Percentiles rank a stretch among this genome's conserved stretches.
These are phyloP conservation scores for Didymella keratinophila DNA, from an alignment of 2,329 filamentous ascomycete species.

Conservation along the genomic window DNA sequence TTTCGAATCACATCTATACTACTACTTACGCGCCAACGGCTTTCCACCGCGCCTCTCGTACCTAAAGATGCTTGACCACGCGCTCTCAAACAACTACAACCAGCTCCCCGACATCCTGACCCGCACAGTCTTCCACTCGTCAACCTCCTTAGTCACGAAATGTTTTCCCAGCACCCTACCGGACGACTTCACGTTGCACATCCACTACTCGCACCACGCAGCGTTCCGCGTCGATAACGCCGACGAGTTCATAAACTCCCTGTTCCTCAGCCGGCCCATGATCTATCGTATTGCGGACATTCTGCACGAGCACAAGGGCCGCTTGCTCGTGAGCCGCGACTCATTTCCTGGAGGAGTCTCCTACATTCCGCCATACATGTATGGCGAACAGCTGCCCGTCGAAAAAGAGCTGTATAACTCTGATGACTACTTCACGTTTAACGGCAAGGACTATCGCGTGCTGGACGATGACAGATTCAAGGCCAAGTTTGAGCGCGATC, in stretches of 20 bases:
- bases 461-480: conserved; percentile 37
- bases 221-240: conserved; percentile 9
- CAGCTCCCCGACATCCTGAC: conserved; percentile 27
- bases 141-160: conserved; percentile 27
- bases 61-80: conserved; percentile 39
- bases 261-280: conserved; percentile 34
- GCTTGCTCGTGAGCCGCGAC: conserved; percentile 36
- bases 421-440: conserved; percentile 38
- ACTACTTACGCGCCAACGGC: conserved; percentile 34
- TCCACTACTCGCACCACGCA: conserved; percentile 31
- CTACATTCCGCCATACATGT: conserved; percentile 48
- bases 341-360: conserved; percentile 26
- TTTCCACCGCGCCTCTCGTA: conserved; percentile 37
- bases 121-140: conserved; percentile 25
- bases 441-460: conserved; percentile 33
- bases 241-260: conserved; percentile 19
- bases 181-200: conserved; percentile 30
- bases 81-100: conserved; percentile 31
- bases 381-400: conserved; percentile 42
- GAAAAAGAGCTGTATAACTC: conserved; percentile 44
- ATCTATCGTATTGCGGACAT: conserved; percentile 39
- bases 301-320: conserved; percentile 32
- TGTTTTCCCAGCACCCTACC: conserved; percentile 24
- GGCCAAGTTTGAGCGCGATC: conserved; percentile 23
- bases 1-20: conserved; percentile 37